These are phyloP conservation scores for Corymbia maculata DNA, from an alignment of 345 rosid genomes.

Conservation along the genomic window DNA sequence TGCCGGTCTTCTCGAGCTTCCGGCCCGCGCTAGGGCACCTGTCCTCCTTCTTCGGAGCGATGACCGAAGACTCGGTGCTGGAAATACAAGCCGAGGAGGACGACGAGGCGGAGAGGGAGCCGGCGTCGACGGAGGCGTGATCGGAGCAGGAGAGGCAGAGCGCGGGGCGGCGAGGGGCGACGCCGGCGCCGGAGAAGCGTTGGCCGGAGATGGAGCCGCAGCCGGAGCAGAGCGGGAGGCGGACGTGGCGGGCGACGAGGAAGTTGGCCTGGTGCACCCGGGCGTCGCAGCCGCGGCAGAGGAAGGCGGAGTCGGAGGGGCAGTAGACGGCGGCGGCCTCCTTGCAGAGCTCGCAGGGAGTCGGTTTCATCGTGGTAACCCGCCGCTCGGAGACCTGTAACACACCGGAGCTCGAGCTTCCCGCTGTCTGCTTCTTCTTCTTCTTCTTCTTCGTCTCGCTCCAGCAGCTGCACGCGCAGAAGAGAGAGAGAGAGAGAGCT, in stretches of 20 bases:
- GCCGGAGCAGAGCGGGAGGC: conserved; percentile 10
- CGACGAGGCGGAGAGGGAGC: neutral
- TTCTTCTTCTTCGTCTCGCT: neutral
- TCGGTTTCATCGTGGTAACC: neutral
- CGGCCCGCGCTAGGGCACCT: neutral
- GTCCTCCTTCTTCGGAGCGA: neutral
- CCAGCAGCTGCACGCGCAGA: neutral
- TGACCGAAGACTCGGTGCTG: conserved; percentile 9
- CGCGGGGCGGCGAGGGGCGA: neutral
- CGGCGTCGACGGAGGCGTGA: neutral
- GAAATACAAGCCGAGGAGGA: conserved; percentile 16
- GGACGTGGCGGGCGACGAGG: conserved; percentile 43
- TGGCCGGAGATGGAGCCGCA: conserved; percentile 2
- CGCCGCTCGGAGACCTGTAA: neutral
- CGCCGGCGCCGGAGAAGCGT: conserved; percentile 2
- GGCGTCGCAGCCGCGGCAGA: conserved; percentile 28
- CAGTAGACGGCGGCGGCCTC: conserved; percentile 24
- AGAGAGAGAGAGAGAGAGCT: neutral
- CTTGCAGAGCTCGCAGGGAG: conserved; percentile 30
- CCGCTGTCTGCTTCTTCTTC: neutral
- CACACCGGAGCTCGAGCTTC: neutral
- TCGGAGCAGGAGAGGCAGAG: neutral
- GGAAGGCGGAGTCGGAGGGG: conserved; percentile 32
- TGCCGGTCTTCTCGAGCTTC: neutral
- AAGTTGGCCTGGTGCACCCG: conserved; percentile 39